Evolutionary conservation across 2,329 filamentous ascomycete species (phyloP).

Genomic region (Alternaria dauci): DNA sequence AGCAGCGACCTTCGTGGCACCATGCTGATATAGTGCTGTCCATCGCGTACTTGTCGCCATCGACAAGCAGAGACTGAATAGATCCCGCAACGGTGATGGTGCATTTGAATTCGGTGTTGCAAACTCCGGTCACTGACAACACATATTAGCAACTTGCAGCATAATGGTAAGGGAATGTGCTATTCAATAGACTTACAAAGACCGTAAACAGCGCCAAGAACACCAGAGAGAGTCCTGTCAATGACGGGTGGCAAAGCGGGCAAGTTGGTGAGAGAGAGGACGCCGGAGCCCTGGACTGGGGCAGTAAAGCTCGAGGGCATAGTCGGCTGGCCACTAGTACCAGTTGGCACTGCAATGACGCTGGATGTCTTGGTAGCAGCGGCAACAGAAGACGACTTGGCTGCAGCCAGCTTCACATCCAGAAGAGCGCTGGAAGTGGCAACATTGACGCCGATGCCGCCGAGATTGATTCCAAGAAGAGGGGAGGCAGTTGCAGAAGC

Average conservation of each 20-base stretch:
- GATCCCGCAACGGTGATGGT: slow-evolving; percentile 12
- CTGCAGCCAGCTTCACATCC: background rate
- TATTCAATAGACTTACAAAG: slow-evolving; percentile 4
- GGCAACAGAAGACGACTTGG: background rate
- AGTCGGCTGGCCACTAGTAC: background rate
- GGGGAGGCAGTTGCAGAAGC: slow-evolving; percentile 5
- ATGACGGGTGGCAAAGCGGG: slow-evolving; percentile 15
- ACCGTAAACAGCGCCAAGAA: slow-evolving; percentile 2
- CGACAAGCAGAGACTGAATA: slow-evolving; percentile 13
- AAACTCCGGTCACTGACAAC: slow-evolving; percentile 6
- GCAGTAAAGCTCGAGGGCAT: slow-evolving; percentile 14
- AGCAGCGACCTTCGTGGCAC: slow-evolving; percentile 11
- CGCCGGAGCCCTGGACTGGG: slow-evolving; percentile 5
- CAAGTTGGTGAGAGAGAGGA: slow-evolving; percentile 7
- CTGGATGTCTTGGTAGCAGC: background rate
- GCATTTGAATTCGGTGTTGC: slow-evolving; percentile 4
- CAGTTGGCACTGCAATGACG: background rate
- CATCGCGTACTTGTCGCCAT: slow-evolving; percentile 11
- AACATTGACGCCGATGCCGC: slow-evolving; percentile 3
- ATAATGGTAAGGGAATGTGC: background rate
- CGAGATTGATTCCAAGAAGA: slow-evolving; percentile 5
- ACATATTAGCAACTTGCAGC: background rate
- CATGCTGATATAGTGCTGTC: slow-evolving; percentile 4
- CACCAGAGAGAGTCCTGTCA: slow-evolving; percentile 5
- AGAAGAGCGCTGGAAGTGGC: slow-evolving; percentile 4